Evolutionary conservation across 176 grass and related monocot genomes (phyloP).

Genomic region (barley (Hordeum vulgare)): MorexV3_pseudomolecules_assembly NC_058522.1:430807573-430808072

Average conservation of each 20-base stretch:
- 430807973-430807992: neutral
- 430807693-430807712: neutral
- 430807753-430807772: slow-evolving; percentile 8
- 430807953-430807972: neutral
- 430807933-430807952: neutral
- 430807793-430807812: slow-evolving; percentile 7
- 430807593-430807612: neutral
- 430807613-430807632: neutral
- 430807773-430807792: slow-evolving; percentile 1
- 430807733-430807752: slow-evolving; percentile 53
- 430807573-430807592: neutral
- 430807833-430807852: neutral
- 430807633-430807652: neutral
- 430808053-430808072: too few relatives aligned
- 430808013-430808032: too few relatives aligned
- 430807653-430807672: neutral
- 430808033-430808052: too few relatives aligned
- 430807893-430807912: neutral
- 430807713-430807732: slow-evolving; percentile 12
- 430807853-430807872: neutral
- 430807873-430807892: neutral
- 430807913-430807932: neutral
- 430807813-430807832: neutral
- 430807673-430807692: slow-evolving; percentile 2
- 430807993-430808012: neutral